A percentile compares a stretch with the other conserved stretches of the same genome.
These are phyloP conservation scores for Durotheca rogersii DNA, from an alignment of 495 filamentous ascomycete genomes.

Conservation along the genomic window DNA sequence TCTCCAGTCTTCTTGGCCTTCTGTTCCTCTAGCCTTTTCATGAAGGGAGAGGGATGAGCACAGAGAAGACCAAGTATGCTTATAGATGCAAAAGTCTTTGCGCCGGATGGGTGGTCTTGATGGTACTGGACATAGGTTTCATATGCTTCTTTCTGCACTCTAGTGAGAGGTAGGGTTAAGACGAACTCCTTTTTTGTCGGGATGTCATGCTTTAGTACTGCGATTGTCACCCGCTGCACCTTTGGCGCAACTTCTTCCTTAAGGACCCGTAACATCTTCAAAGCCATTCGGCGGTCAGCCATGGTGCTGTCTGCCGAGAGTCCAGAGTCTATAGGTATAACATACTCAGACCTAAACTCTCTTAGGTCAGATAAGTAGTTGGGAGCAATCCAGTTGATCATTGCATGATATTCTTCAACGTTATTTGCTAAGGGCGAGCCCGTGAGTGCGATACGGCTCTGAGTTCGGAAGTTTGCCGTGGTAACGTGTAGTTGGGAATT, in stretches of 20 bases:
- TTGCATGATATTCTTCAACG: slow-evolving; percentile 75
- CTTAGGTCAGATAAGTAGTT: slow-evolving; percentile 65
- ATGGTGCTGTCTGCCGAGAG: slow-evolving; percentile 62
- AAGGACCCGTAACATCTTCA: slow-evolving; percentile 69
- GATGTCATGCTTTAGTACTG: slow-evolving; percentile 62
- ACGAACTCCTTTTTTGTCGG: slow-evolving; percentile 80
- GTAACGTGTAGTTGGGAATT: slow-evolving; percentile 52
- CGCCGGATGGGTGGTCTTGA: slow-evolving; percentile 3
- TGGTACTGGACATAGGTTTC: slow-evolving; percentile 53
- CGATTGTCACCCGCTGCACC: slow-evolving; percentile 71
- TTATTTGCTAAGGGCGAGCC: slow-evolving; percentile 86
- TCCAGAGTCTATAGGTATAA: slow-evolving; percentile 71
- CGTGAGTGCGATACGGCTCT: slow-evolving; percentile 78
- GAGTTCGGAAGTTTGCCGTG: slow-evolving; percentile 60
- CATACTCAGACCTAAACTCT: slow-evolving; percentile 69
- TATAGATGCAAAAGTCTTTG: slow-evolving; percentile 52
- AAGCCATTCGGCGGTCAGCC: slow-evolving; percentile 54
- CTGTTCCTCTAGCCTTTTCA: slow-evolving; percentile 50
- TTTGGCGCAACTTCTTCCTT: slow-evolving; percentile 74
- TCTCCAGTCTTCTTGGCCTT: slow-evolving; percentile 25
- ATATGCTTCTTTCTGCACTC: slow-evolving; percentile 66
- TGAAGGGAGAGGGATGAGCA: slow-evolving; percentile 71
- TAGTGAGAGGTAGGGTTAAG: slow-evolving; percentile 67
- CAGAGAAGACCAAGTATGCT: slow-evolving; percentile 64
- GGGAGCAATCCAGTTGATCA: slow-evolving; percentile 88